Evolutionary conservation across 1,284 basidiomycete genomes (phyloP).

Genomic region (Boletus semigastroideus): DNA sequence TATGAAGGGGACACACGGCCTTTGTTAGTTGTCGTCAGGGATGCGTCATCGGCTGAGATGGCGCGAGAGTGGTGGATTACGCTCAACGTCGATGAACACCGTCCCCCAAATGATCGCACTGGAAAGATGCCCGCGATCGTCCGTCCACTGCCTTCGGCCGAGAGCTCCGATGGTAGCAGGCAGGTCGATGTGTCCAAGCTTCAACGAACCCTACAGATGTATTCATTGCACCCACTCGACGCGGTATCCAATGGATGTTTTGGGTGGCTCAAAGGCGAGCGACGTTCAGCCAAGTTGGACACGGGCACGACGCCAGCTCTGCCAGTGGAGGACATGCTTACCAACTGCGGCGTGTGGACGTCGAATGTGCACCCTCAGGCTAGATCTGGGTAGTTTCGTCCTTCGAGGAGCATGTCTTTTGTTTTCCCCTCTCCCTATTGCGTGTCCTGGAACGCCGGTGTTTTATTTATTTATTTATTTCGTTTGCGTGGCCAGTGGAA

Average conservation of each 20-base stretch:
- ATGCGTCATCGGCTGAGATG: slow-evolving; percentile 20
- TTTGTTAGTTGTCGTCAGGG: slow-evolving; percentile 26
- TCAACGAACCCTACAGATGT: slow-evolving; percentile 19
- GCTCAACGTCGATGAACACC: neutral
- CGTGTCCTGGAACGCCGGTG: no score
- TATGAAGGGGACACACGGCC: slow-evolving; percentile 30
- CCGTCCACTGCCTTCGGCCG: slow-evolving; percentile 20
- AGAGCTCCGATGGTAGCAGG: neutral
- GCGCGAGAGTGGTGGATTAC: slow-evolving; percentile 24
- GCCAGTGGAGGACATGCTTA: slow-evolving; percentile 21
- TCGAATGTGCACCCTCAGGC: slow-evolving; percentile 2
- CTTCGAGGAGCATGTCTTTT: no score
- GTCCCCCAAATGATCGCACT: neutral
- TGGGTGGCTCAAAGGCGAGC: slow-evolving; percentile 14
- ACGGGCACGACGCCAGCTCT: neutral
- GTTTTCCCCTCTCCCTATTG: no score
- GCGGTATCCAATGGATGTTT: slow-evolving; percentile 22
- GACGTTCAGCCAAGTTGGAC: slow-evolving; percentile 7
- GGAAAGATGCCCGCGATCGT: slow-evolving; percentile 24
- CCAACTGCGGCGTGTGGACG: slow-evolving; percentile 18
- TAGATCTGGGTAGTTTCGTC: neutral
- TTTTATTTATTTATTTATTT: no score
- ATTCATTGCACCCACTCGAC: slow-evolving; percentile 26
- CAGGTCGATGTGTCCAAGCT: slow-evolving; percentile 8
- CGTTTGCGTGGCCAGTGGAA: no score